Conservation (phyloP, 208 protist species). For the Paratrypanosoma confusum region DNA sequence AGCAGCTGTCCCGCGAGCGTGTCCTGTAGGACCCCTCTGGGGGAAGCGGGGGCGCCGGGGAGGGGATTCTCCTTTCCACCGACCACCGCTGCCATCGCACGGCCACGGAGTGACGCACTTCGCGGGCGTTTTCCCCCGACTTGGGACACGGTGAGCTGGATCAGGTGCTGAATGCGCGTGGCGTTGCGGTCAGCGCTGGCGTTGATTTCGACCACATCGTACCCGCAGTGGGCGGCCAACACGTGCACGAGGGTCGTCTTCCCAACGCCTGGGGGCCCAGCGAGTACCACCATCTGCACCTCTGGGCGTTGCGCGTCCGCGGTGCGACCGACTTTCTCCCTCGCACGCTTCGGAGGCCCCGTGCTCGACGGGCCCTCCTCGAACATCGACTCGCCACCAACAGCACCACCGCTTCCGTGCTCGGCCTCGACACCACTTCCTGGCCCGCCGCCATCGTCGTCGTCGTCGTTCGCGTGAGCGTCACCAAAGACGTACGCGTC, state of each 20-base stretch:
- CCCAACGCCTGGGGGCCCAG: constrained; percentile 90
- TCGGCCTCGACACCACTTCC: too few species aligned
- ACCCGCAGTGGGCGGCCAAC: constrained; percentile 87
- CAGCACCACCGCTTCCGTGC: too few species aligned
- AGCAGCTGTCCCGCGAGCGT: constrained; percentile 50
- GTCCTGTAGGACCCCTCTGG: not conserved
- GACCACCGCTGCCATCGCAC: not conserved
- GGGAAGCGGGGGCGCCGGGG: not conserved
- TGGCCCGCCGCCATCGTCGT: not conserved
- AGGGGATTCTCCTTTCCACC: not conserved
- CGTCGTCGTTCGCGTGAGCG: not conserved
- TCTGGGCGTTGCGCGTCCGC: constrained; percentile 19
- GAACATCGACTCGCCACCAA: too few species aligned
- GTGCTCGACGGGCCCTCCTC: too few species aligned
- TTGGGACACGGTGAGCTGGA: constrained; percentile 43
- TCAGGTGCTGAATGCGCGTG: constrained; percentile 47
- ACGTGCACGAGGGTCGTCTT: constrained; percentile 95
- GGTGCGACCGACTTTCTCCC: not conserved
- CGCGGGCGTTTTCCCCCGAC: constrained; percentile 10
- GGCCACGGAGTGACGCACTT: not conserved
- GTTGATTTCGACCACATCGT: constrained; percentile 92
- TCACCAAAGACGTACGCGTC: constrained; percentile 53
- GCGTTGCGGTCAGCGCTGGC: constrained; percentile 85
- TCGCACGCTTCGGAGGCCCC: not conserved
- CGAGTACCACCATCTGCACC: constrained; percentile 69